These are phyloP conservation scores for Salix caprea DNA, from an alignment of 345 rosid genomes.

Conservation along the genomic window DNA sequence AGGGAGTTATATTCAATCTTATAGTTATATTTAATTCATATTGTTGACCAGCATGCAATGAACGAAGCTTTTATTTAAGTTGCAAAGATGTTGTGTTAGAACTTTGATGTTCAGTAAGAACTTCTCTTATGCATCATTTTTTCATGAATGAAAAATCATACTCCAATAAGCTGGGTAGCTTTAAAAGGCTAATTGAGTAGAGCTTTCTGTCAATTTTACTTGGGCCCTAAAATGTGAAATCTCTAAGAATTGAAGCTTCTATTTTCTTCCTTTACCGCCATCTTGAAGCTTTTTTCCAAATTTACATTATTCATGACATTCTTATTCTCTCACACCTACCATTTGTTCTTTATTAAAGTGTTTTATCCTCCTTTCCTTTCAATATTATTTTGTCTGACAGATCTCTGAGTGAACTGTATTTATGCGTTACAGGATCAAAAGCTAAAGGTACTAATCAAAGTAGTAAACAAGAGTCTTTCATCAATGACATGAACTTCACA, in stretches of 20 bases:
- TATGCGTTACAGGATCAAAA: constrained; percentile 44
- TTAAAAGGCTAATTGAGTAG: background rate
- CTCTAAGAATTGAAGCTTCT: too few relatives aligned
- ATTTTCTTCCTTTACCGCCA: too few relatives aligned
- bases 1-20: constrained; percentile 1
- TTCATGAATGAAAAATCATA: background rate
- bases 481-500: constrained; percentile 52
- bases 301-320: too few relatives aligned
- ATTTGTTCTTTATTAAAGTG: background rate
- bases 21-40: background rate
- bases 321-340: background rate
- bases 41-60: background rate
- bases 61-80: background rate
- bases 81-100: background rate
- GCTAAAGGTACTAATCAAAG: constrained; percentile 25
- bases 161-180: background rate
- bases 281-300: too few relatives aligned
- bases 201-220: too few relatives aligned
- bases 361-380: background rate
- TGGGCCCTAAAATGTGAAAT: too few relatives aligned
- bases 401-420: background rate
- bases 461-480: constrained; percentile 21
- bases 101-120: background rate
- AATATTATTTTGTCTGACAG: too few relatives aligned
- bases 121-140: background rate